These are phyloP conservation scores for Sphagnum magellanicum DNA, from an alignment of 228 moss, liverwort and hornwort genomes.

Conservation along the genomic window DNA sequence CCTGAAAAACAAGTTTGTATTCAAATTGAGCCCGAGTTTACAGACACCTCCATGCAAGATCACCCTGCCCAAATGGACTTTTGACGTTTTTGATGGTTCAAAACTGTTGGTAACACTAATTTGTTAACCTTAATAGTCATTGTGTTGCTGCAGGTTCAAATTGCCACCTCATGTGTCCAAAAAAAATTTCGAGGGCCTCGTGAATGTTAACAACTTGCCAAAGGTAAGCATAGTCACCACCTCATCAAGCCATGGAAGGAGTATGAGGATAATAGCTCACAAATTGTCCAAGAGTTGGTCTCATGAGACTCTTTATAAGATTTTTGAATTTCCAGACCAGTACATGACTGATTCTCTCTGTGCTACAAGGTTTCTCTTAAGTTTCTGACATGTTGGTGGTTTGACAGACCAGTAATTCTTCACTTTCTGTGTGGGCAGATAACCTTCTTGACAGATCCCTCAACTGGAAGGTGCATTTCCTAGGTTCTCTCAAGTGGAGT, in stretches of 20 bases:
- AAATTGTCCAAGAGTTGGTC: too few species aligned
- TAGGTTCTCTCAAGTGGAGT: too few species aligned
- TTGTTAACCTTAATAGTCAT: too few species aligned
- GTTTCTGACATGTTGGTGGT: constrained; percentile 2
- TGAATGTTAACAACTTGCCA: constrained; percentile 21
- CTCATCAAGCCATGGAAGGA: too few species aligned
- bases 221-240: constrained; percentile 9
- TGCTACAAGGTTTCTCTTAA: too few species aligned
- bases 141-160: constrained; percentile 31
- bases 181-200: constrained; percentile 43
- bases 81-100: too few species aligned
- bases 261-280: too few species aligned
- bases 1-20: constrained; percentile 46
- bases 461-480: constrained; percentile 42
- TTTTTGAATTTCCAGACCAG: too few species aligned
- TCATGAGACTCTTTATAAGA: too few species aligned
- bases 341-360: too few species aligned
- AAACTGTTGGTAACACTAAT: too few species aligned
- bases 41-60: neutral
- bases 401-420: constrained; percentile 38
- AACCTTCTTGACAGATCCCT: constrained; percentile 41
- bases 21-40: neutral
- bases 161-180: constrained; percentile 26
- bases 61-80: too few species aligned
- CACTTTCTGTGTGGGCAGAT: constrained; percentile 44